phyloP scores from a whole-genome alignment of 225 moss, liverwort and hornwort species.

The Thuidium tamariscinum region DNA sequence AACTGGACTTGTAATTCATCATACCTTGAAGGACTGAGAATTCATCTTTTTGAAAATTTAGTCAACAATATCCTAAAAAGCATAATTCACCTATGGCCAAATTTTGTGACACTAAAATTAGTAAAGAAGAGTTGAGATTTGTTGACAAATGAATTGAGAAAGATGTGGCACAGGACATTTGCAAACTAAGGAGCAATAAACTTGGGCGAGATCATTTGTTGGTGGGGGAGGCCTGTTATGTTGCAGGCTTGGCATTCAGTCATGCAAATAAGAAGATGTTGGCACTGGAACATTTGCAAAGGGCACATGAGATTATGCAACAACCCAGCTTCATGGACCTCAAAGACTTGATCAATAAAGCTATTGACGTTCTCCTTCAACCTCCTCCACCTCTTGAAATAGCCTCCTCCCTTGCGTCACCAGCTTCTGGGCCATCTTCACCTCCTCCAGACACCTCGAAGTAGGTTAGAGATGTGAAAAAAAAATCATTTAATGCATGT shows the following conservation, averaged over 20 bases:
- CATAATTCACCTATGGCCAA: neutral
- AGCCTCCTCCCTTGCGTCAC: neutral
- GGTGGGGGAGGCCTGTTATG: slow-evolving; percentile 64
- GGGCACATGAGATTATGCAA: slow-evolving; percentile 15
- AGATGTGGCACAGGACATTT: slow-evolving; percentile 47
- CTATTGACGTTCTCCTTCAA: slow-evolving; percentile 18
- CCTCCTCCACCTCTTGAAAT: neutral
- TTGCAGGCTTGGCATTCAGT: slow-evolving; percentile 54
- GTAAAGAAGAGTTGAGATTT: too few relatives aligned
- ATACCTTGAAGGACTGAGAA: neutral
- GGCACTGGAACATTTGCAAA: slow-evolving; percentile 38
- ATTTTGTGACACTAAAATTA: neutral
- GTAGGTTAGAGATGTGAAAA: neutral
- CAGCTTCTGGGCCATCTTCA: neutral
- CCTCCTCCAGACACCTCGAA: neutral
- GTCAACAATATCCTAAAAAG: neutral
- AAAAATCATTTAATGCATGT: neutral
- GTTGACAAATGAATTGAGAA: neutral
- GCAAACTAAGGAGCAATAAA: slow-evolving; percentile 27
- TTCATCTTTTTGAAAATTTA: neutral
- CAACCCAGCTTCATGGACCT: slow-evolving; percentile 10
- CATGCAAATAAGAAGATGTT: slow-evolving; percentile 17
- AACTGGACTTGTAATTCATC: neutral
- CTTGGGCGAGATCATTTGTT: slow-evolving; percentile 8
- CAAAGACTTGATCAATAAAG: slow-evolving; percentile 5